These are phyloP conservation scores for Zygoascus biomembranicola DNA, from an alignment of 805 yeast species.

Conservation along the genomic window DNA sequence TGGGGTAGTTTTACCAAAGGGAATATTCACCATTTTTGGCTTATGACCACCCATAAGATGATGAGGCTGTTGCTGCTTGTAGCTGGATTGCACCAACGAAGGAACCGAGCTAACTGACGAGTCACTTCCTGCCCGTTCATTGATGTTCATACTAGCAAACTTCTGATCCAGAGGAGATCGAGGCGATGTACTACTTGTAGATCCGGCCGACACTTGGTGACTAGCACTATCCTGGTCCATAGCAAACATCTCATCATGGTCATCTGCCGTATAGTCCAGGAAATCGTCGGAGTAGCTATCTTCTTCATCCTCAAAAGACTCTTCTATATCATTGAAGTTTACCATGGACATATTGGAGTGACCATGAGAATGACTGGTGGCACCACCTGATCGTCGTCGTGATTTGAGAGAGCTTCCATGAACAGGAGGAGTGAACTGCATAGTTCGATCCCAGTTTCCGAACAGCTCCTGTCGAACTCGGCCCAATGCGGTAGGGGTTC, in stretches of 20 bases:
- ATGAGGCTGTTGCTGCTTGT: conserved; percentile 1
- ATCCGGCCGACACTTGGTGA: background rate
- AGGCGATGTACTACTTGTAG: background rate
- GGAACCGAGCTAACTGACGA: conserved; percentile 20
- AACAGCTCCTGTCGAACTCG: conserved; percentile 2
- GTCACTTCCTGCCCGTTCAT: conserved; percentile 9
- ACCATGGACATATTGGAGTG: background rate
- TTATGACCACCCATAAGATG: background rate
- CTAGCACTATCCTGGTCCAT: conserved; percentile 13
- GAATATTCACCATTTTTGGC: background rate
- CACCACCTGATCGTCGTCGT: background rate
- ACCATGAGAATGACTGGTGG: background rate
- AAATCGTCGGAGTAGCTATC: conserved; percentile 5
- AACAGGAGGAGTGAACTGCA: conserved; percentile 26
- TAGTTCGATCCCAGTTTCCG: conserved; percentile 20
- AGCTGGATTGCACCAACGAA: conserved; percentile 14
- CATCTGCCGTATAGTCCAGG: conserved; percentile 3
- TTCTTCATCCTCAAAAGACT: conserved; percentile 8
- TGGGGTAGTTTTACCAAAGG: conserved; percentile 5
- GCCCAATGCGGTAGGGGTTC: conserved; percentile 24
- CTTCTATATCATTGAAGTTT: background rate
- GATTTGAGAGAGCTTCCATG: background rate
- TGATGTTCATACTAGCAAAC: background rate
- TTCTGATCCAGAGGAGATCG: background rate
- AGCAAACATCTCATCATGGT: conserved; percentile 18